Evolutionary conservation across 2,329 filamentous ascomycete species (phyloP), one percentile per base, ranked within the genome.

Genomic region (Colletotrichum sp.): DNA sequence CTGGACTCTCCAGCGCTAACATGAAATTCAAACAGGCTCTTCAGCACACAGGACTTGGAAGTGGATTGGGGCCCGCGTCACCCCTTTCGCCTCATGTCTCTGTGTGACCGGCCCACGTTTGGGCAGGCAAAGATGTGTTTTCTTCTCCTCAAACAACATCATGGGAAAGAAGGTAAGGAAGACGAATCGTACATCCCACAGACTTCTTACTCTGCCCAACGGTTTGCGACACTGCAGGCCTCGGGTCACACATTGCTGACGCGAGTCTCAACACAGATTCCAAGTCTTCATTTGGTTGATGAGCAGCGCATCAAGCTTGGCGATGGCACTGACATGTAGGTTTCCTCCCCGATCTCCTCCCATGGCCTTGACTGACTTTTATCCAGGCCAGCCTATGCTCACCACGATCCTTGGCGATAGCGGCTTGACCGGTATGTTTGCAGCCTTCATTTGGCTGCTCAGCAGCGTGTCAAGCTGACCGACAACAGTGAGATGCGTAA

Each of bases 131-230:
- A 49, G 6, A 3, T 49, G 10, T 49, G 44, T 1, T 21, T 21
- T 0, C 44, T 49, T 13, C n/a, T 49, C n/a, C 3, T 21, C 44
- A 21, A 49, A 49, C 44, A 49, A 49, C n/a, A 49, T 3, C 44
- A 21, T 49, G 44, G 44, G 44, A 49, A 49, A 3, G 44, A 49
- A 21, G 44, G 44, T 49, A 13, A 13, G 44, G n/a, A 49, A 21
- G n/a, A 12, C 44, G 5, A 21, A 49, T 3, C 44, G 6, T 49
- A 1, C n/a, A 21, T 13, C n/a, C 6, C 10, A 49, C 0, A 1
- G 44, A 21, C n/a, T 2, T 49, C 44, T 21, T 49, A 12, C 0
- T 21, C 9, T 49, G 18, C n/a, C 44, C 18, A 49, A n/a, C 18
- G 1, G n/a, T 49, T 2, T 7, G 44, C 18, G 18, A 21, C 18